Evolutionary conservation across 768 basidiomycete species (phyloP).

Genomic region (Roridomyces roridus): DNA sequence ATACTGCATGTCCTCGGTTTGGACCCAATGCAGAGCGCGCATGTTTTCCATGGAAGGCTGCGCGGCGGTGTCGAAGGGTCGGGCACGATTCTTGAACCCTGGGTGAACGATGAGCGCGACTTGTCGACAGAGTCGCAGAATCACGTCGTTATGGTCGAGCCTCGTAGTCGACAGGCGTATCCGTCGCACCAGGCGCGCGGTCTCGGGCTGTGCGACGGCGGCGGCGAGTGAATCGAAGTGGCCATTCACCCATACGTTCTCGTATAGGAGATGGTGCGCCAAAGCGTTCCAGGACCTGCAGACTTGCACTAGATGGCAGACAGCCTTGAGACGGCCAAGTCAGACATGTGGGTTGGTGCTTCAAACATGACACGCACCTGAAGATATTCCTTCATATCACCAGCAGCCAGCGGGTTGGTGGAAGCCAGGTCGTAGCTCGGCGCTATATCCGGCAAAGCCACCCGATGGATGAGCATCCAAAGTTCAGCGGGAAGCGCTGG

Average conservation of each 20-base stretch:
- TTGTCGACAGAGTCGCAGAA: not conserved
- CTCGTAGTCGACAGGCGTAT: not conserved
- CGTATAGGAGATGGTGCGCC: not conserved
- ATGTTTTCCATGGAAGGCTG: not conserved
- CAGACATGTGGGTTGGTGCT: not conserved
- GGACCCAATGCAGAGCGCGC: not conserved
- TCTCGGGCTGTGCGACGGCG: not conserved
- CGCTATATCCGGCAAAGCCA: not conserved
- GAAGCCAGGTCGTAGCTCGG: not conserved
- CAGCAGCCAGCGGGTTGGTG: not conserved
- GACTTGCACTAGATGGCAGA: not conserved
- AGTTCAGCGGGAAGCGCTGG: not conserved
- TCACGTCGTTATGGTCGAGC: not conserved
- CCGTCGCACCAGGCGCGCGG: not conserved
- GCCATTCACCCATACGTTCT: not conserved
- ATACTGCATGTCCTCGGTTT: too few species aligned
- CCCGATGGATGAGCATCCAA: not conserved
- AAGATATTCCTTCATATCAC: not conserved
- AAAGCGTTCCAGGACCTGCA: not conserved
- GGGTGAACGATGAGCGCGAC: not conserved
- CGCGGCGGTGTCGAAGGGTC: too few species aligned
- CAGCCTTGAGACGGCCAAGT: not conserved
- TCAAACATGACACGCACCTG: not conserved
- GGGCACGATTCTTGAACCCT: not conserved
- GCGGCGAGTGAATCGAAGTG: too few species aligned